Conservation (phyloP, 768 basidiomycete genomes). For the Punctularia strigosozonata region DNA sequence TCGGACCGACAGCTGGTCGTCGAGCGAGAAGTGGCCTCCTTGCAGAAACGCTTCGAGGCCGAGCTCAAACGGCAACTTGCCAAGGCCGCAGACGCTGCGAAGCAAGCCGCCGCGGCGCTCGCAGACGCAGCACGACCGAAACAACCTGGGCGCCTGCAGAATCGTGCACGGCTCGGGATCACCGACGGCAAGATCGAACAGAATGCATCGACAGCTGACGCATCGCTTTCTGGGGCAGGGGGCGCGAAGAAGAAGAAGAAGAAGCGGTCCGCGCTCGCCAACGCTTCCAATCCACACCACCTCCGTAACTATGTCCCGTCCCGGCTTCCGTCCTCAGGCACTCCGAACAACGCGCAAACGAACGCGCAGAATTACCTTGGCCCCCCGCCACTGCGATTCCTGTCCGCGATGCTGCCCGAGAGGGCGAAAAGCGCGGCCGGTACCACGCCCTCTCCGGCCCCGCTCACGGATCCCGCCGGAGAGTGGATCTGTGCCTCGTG, state of each 20-base stretch:
- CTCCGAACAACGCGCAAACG: slow-evolving; percentile 24
- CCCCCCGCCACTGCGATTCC: slow-evolving; percentile 52
- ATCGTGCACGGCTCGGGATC: slow-evolving; percentile 19
- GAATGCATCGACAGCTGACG: background rate
- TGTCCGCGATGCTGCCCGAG: slow-evolving; percentile 56
- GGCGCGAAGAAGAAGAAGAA: slow-evolving; percentile 57
- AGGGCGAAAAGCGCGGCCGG: slow-evolving; percentile 20
- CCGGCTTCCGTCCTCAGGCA: slow-evolving; percentile 42
- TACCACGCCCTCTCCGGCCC: slow-evolving; percentile 15
- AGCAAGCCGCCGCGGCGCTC: slow-evolving; percentile 32
- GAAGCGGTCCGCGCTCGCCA: slow-evolving; percentile 83
- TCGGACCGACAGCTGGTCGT: slow-evolving; percentile 60
- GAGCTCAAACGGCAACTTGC: slow-evolving; percentile 64
- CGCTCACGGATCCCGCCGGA: slow-evolving; percentile 50
- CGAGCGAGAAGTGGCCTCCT: slow-evolving; percentile 51
- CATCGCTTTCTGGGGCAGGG: background rate
- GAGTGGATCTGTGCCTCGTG: slow-evolving; percentile 95
- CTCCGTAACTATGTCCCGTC: slow-evolving; percentile 89
- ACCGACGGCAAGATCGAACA: slow-evolving; percentile 13
- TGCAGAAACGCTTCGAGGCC: slow-evolving; percentile 59
- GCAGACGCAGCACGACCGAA: slow-evolving; percentile 24
- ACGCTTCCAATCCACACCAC: slow-evolving; percentile 93
- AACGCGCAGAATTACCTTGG: slow-evolving; percentile 39
- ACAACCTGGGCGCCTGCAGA: slow-evolving; percentile 26
- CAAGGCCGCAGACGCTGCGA: slow-evolving; percentile 37